Conservation (phyloP, 805 yeast genomes). For the Pichia cephalocereana region DNA sequence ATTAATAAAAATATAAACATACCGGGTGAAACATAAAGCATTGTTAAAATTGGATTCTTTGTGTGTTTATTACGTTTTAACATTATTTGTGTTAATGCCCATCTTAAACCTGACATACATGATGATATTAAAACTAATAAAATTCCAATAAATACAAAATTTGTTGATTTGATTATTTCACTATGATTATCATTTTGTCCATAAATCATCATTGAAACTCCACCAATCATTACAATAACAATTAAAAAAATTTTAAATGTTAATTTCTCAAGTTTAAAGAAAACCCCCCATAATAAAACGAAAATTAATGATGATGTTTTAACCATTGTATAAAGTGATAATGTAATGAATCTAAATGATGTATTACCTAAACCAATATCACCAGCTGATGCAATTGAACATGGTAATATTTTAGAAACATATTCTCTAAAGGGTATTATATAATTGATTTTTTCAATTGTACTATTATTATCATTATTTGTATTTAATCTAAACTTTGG, state of each 20-base stretch:
- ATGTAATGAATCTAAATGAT: constrained; percentile 67
- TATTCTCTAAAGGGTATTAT: constrained; percentile 31
- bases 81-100: constrained; percentile 89
- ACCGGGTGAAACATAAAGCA: constrained; percentile 74
- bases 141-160: constrained; percentile 45
- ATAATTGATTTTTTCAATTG: constrained; percentile 8
- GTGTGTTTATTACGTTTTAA: constrained; percentile 51
- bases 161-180: background rate
- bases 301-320: constrained; percentile 84
- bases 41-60: constrained; percentile 74
- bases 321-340: constrained; percentile 86
- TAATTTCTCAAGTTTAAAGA: constrained; percentile 70
- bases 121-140: constrained; percentile 68
- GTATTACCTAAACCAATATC: constrained; percentile 92
- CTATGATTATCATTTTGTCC: constrained; percentile 25
- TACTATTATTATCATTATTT: background rate
- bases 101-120: constrained; percentile 78
- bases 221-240: constrained; percentile 69
- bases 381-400: constrained; percentile 81
- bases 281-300: constrained; percentile 79
- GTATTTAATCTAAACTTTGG: constrained; percentile 40
- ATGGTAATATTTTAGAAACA: constrained; percentile 57
- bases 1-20: constrained; percentile 59
- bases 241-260: constrained; percentile 59
- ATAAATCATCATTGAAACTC: constrained; percentile 84